Evolutionary conservation across 2,329 filamentous ascomycete genomes (phyloP), one percentile per base, ranked within the genome.

Genomic region (Pseudodiploospora longispora): DNA sequence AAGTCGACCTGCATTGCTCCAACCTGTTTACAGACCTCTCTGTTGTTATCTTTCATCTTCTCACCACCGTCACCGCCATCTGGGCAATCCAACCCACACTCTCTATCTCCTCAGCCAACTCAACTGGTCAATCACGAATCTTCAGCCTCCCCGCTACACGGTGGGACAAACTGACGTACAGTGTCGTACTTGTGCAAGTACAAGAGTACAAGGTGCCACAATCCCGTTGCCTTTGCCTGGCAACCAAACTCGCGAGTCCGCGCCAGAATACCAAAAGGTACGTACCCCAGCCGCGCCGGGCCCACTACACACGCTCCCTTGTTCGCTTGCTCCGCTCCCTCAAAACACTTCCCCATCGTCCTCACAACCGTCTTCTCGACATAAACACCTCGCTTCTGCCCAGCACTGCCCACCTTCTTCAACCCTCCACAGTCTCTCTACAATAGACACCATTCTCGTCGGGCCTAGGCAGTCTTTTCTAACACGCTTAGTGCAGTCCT

Each of bases 301-400:
- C 54, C 52, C 52, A 53, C 54, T 53, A 51, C 54, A 19, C 19
- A 51, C 49, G 50, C 58, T 55, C 54, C 52, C 60, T 51, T 58
- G 55, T 40, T 30, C 30, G 42, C 38, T 56, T 52, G 48, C 55
- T 57, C 55, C 57, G 53, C 59, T 60, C 53, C 36, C 56, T 61
- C 59, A 64, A 64, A 63, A 64, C 61, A 64, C 57, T 55, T 57
- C 58, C 19, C 47, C 58, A 57, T 56, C 55, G 52, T 55, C 60
- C 57, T 63, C 59, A 62, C 57, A 38, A 55, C 50, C 27, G 51
- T 47, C 50, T 44, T 57, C 50, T 55, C 43, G 55, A 59, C 59
- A 63, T 60, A 60, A 61, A 61, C 59, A 64, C 47, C 57, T 57
- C 59, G 50, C 50, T 52, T 55, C 56, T 55, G 48, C 52, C 50